Percentiles rank a stretch among this genome's conserved stretches.
phyloP scores from a whole-genome alignment of 768 basidiomycete species.

The Saitozyma sp. region DNA sequence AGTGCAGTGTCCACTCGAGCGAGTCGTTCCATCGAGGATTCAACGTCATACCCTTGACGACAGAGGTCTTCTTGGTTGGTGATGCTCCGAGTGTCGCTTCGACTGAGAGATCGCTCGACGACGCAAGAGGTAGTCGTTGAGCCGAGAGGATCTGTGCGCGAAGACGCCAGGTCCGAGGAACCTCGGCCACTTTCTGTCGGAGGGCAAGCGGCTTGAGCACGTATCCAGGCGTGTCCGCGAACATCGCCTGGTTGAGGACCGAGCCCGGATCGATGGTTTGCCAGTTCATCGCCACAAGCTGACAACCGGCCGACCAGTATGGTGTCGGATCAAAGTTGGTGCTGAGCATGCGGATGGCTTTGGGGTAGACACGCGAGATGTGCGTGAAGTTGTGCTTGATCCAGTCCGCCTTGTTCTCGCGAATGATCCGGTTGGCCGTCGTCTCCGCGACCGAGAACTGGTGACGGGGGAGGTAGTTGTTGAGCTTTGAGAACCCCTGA shows the following conservation, averaged over 20 bases:
- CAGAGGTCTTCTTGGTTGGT: conserved; percentile 58
- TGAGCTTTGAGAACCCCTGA: conserved; percentile 81
- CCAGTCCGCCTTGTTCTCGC: conserved; percentile 58
- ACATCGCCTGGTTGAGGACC: conserved; percentile 94
- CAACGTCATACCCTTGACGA: conserved; percentile 83
- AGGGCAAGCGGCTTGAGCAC: conserved; percentile 83
- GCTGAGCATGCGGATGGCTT: conserved; percentile 74
- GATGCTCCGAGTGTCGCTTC: conserved; percentile 65
- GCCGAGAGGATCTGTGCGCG: conserved; percentile 69
- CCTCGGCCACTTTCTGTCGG: conserved; percentile 64
- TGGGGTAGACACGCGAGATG: conserved; percentile 81
- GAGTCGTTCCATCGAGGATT: conserved; percentile 83
- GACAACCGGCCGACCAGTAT: conserved; percentile 85
- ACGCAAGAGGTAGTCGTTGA: conserved; percentile 79
- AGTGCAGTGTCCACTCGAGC: conserved; percentile 62
- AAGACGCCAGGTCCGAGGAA: conserved; percentile 57
- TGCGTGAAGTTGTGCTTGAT: conserved; percentile 84
- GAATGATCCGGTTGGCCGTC: conserved; percentile 72
- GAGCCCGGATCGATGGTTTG: conserved; percentile 90
- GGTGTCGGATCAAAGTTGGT: conserved; percentile 85
- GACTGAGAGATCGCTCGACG: conserved; percentile 69
- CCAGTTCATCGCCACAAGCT: conserved; percentile 94
- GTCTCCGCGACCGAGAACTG: conserved; percentile 91
- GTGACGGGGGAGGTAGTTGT: conserved; percentile 79
- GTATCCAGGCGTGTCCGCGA: conserved; percentile 87